phyloP scores from a whole-genome alignment of 1,284 basidiomycete genomes.

The Retiboletus fuscus region DNA sequence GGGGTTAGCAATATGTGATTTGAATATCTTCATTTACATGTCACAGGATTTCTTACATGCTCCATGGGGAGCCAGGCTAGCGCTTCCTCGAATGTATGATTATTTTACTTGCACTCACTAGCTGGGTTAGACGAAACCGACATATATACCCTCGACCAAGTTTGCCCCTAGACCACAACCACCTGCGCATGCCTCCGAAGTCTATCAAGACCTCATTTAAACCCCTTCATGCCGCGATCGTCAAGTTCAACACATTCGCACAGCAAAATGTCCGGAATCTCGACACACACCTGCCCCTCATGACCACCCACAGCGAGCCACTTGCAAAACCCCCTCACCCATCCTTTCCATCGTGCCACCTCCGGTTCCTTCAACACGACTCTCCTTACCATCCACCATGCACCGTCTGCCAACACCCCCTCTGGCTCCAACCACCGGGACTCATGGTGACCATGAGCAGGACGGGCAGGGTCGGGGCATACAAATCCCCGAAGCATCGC shows the following conservation, averaged over 20 bases:
- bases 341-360: conserved; percentile 37
- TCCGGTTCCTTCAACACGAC: conserved; percentile 35
- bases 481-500: conserved; percentile 33
- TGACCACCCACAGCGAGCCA: conserved; percentile 38
- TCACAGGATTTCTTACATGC: too few species aligned
- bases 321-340: conserved; percentile 31
- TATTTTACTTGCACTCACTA: neutral
- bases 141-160: neutral
- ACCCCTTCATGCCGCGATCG: conserved; percentile 6
- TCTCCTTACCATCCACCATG: conserved; percentile 30
- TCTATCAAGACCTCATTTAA: conserved; percentile 25
- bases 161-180: conserved; percentile 7
- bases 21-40: too few species aligned
- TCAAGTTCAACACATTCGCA: neutral
- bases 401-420: conserved; percentile 22
- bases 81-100: too few species aligned
- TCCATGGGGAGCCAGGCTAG: too few species aligned
- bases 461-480: neutral
- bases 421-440: neutral
- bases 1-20: too few species aligned
- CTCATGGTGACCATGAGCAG: neutral
- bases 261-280: conserved; percentile 19
- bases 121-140: neutral
- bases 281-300: conserved; percentile 21
- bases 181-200: conserved; percentile 34